Evolutionary conservation across 192 early-diverging fungal species (phyloP).

Genomic region (Backusella mclennaniae): DNA sequence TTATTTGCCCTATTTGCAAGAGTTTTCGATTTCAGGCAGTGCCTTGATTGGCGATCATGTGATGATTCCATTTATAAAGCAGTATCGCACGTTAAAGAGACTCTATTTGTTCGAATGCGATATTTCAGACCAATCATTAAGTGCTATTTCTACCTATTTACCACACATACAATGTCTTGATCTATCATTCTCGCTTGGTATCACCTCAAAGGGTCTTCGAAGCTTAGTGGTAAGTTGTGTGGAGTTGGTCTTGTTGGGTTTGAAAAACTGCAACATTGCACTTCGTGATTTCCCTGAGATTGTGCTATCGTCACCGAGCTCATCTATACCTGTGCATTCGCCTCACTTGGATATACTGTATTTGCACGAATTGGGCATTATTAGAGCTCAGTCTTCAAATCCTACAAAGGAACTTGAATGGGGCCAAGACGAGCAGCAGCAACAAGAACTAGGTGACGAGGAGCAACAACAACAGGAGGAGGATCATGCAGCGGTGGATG

Average conservation of each 20-base stretch:
- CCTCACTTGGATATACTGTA: not conserved
- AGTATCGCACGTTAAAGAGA: conserved; percentile 18
- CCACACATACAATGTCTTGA: conserved; percentile 32
- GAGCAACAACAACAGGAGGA: not conserved
- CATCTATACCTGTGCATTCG: not conserved
- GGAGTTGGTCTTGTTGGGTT: conserved; percentile 19
- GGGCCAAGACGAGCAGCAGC: not conserved
- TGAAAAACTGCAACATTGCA: conserved; percentile 20
- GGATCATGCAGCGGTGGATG: not conserved
- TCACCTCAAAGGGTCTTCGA: conserved; percentile 34
- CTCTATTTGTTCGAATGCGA: conserved; percentile 34
- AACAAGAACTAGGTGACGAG: not conserved
- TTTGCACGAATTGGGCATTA: not conserved
- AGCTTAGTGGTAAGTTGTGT: conserved; percentile 20
- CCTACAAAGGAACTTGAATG: not conserved
- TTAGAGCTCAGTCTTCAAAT: not conserved
- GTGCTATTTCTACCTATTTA: conserved; percentile 26
- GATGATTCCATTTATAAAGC: conserved; percentile 31
- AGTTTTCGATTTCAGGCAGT: conserved; percentile 37
- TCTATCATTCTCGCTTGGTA: conserved; percentile 27
- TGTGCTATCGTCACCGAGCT: not conserved
- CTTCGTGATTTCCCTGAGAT: conserved; percentile 19
- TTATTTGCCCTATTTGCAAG: conserved; percentile 22
- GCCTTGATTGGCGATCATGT: conserved; percentile 31
- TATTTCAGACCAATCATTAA: conserved; percentile 38